phyloP scores from a whole-genome alignment of 345 rosid species.

The Citrus australasica region DNA sequence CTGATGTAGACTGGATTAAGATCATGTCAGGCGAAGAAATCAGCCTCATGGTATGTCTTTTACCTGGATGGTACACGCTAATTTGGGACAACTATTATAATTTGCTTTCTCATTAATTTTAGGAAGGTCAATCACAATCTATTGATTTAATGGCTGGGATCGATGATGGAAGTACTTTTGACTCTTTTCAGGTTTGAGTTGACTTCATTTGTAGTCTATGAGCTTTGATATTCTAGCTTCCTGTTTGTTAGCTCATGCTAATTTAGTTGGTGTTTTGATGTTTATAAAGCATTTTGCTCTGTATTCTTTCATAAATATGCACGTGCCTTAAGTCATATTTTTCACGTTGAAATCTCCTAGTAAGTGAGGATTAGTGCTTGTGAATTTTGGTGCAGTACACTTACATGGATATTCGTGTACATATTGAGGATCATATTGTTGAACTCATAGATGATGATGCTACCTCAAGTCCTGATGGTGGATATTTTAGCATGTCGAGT shows the following conservation, averaged over 20 bases:
- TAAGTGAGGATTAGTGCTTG: neutral
- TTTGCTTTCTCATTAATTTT: slow-evolving; percentile 28
- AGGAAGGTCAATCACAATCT: slow-evolving; percentile 70
- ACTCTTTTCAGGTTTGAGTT: slow-evolving; percentile 68
- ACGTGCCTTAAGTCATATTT: neutral
- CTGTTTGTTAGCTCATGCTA: slow-evolving; percentile 4
- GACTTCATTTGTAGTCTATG: slow-evolving; percentile 5
- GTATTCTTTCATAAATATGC: neutral
- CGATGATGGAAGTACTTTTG: slow-evolving; percentile 66
- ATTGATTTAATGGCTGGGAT: slow-evolving; percentile 67
- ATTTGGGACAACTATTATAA: neutral
- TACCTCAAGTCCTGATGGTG: slow-evolving; percentile 35
- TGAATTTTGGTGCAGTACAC: slow-evolving; percentile 55
- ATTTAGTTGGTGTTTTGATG: neutral
- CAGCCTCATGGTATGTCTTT: slow-evolving; percentile 70
- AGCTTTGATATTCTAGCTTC: slow-evolving; percentile 6
- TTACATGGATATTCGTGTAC: slow-evolving; percentile 68
- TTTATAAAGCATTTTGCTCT: neutral
- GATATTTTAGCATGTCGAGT: slow-evolving; percentile 36
- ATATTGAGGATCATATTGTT: slow-evolving; percentile 63
- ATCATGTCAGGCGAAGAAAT: slow-evolving; percentile 70
- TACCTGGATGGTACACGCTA: neutral
- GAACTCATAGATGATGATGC: slow-evolving; percentile 47
- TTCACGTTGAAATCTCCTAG: neutral
- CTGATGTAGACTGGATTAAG: slow-evolving; percentile 92